Evolutionary conservation across 139 green algal genomes (phyloP).

Genomic region (Nannochloris sp.): DNA sequence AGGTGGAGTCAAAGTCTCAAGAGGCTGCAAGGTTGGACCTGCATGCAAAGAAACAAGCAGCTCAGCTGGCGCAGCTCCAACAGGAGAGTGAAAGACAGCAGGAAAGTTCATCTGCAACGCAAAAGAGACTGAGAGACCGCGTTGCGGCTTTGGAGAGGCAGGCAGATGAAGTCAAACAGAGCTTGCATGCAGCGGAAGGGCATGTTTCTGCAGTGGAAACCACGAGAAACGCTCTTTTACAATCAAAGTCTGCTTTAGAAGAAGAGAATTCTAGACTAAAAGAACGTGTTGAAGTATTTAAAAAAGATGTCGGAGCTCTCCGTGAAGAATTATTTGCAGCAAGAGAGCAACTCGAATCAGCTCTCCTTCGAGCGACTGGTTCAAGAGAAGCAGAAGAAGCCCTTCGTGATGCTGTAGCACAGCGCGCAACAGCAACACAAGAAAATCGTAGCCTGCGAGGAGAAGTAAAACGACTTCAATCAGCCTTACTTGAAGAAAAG

Average conservation of each 20-base stretch:
- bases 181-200: background rate
- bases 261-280: background rate
- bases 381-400: background rate
- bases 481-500: background rate
- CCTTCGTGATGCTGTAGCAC: background rate
- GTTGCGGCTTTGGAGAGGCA: background rate
- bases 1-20: constrained; percentile 3
- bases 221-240: background rate
- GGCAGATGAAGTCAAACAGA: background rate
- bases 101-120: background rate
- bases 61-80: background rate
- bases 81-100: background rate
- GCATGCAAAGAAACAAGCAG: background rate
- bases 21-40: background rate
- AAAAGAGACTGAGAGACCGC: background rate
- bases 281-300: background rate
- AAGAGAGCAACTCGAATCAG: background rate
- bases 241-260: background rate
- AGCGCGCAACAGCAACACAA: background rate
- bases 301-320: background rate
- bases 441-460: background rate
- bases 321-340: background rate
- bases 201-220: background rate
- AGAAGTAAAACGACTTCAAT: background rate
- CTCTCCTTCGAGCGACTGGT: background rate